Percentiles rank a stretch among this genome's conserved stretches.
Evolutionary conservation across 257 asterid species (phyloP).

Genomic region (Rubia yunnanensis): DNA sequence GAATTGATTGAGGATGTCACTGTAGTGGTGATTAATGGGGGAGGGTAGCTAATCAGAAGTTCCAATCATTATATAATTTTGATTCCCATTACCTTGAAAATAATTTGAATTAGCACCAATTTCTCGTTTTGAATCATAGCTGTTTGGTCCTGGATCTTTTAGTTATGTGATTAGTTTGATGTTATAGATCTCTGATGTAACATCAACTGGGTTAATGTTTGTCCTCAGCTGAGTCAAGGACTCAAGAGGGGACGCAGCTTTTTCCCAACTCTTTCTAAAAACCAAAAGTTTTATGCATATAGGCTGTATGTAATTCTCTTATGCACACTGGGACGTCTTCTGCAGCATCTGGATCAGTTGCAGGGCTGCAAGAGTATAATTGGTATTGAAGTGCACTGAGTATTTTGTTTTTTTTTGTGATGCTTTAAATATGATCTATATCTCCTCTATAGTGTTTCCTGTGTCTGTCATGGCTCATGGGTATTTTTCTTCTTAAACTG

Average conservation of each 20-base stretch:
- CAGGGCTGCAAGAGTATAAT: constrained; percentile 27
- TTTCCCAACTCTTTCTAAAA: neutral
- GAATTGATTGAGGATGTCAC: no score
- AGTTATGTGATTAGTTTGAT: neutral
- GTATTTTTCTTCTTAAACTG: constrained; percentile 22
- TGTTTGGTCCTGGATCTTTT: neutral
- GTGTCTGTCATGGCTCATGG: constrained; percentile 12
- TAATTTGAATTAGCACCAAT: no score
- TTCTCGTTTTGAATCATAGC: neutral
- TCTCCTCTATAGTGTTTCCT: neutral
- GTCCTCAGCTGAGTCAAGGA: neutral
- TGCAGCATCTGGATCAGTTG: constrained; percentile 22
- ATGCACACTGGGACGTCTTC: constrained; percentile 40
- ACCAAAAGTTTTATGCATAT: constrained; percentile 8
- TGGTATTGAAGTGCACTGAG: constrained; percentile 29
- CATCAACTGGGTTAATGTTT: neutral
- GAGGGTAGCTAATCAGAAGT: no score
- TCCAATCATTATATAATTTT: no score
- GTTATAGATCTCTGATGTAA: neutral
- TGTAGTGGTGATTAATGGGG: no score
- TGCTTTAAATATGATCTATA: constrained; percentile 6
- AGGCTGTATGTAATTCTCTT: constrained; percentile 74
- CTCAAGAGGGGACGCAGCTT: neutral
- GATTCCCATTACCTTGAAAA: no score
- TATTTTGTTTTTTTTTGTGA: constrained; percentile 4